A percentile compares a stretch with the other conserved stretches of the same genome.
These are phyloP conservation scores for Zygosaccharomyces sapae DNA, from an alignment of 1,139 yeast species.

Conservation along the genomic window DNA sequence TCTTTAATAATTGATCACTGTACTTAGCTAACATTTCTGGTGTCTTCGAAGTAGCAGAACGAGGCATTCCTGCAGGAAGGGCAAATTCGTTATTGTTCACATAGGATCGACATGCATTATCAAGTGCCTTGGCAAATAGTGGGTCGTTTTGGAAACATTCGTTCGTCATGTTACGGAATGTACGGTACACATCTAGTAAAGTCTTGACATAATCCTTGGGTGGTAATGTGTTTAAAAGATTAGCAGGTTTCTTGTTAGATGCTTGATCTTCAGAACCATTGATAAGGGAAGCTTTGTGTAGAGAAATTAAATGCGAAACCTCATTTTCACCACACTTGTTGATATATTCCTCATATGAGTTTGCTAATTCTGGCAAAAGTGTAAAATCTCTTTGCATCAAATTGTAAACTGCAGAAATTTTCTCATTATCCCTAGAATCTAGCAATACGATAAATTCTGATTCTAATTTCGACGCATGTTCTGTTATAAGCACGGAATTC, in stretches of 20 bases:
- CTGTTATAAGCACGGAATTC: constrained; percentile 69
- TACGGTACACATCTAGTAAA: constrained; percentile 58
- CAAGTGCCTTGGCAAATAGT: constrained; percentile 80
- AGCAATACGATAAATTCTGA: constrained; percentile 69
- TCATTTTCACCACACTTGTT: constrained; percentile 41
- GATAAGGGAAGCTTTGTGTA: constrained; percentile 22
- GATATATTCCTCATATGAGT: constrained; percentile 68
- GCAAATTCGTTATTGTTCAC: constrained; percentile 84
- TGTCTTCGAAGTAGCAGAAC: constrained; percentile 58
- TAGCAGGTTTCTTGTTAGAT: constrained; percentile 18
- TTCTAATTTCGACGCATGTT: constrained; percentile 74
- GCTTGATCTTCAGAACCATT: constrained; percentile 15
- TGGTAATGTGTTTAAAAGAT: constrained; percentile 20
- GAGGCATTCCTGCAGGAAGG: constrained; percentile 49
- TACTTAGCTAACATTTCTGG: constrained; percentile 90
- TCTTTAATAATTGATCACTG: constrained; percentile 77
- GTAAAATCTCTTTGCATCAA: constrained; percentile 55
- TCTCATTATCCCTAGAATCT: constrained; percentile 71
- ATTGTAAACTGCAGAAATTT: constrained; percentile 74
- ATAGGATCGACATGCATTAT: constrained; percentile 79
- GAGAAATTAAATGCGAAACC: constrained; percentile 26
- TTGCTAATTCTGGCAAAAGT: constrained; percentile 65
- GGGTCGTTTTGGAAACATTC: constrained; percentile 75
- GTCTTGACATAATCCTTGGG: constrained; percentile 81
- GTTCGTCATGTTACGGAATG: constrained; percentile 49